Evolutionary conservation across 2,329 filamentous ascomycete species (phyloP).

Genomic region (Fusarium illudens): DNA sequence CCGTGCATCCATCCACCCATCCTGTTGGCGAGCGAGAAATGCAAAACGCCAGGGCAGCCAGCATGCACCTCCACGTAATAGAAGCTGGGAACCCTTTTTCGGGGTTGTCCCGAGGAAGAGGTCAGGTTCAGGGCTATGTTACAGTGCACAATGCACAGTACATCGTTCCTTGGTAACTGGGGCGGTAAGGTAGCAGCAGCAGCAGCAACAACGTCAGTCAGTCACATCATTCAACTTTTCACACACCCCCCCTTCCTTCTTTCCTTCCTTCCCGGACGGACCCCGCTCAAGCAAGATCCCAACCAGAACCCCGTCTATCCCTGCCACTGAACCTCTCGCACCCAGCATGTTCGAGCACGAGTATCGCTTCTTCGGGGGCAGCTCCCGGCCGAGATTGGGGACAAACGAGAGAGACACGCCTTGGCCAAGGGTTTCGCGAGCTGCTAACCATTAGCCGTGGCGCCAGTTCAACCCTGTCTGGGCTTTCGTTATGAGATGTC

Average conservation of each 20-base stretch:
- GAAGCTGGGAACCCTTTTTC: neutral
- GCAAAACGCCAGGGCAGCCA: constrained; percentile 2
- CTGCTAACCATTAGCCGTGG: neutral
- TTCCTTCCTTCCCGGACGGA: constrained; percentile 1
- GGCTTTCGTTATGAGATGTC: constrained; percentile 22
- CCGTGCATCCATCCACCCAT: constrained; percentile 2
- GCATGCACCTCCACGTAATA: neutral
- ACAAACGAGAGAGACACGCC: neutral
- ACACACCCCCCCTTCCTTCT: neutral
- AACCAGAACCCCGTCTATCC: constrained; percentile 18
- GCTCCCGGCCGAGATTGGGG: neutral
- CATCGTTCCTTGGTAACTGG: constrained; percentile 18
- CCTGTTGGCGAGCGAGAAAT: constrained; percentile 14
- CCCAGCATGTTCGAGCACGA: neutral
- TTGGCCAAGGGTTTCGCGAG: neutral
- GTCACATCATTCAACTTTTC: constrained; percentile 26
- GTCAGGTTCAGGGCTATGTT: constrained; percentile 12
- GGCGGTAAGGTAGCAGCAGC: constrained; percentile 5
- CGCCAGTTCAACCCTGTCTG: constrained; percentile 1
- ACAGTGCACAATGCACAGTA: constrained; percentile 25
- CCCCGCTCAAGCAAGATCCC: constrained; percentile 19
- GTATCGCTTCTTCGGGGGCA: neutral
- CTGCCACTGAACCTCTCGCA: constrained; percentile 12
- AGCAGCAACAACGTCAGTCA: constrained; percentile 15
- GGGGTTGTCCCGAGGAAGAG: constrained; percentile 28